Base-by-base conservation (phyloP, 2,329 filamentous ascomycete species). In the Ophiostoma ulmi region DNA sequence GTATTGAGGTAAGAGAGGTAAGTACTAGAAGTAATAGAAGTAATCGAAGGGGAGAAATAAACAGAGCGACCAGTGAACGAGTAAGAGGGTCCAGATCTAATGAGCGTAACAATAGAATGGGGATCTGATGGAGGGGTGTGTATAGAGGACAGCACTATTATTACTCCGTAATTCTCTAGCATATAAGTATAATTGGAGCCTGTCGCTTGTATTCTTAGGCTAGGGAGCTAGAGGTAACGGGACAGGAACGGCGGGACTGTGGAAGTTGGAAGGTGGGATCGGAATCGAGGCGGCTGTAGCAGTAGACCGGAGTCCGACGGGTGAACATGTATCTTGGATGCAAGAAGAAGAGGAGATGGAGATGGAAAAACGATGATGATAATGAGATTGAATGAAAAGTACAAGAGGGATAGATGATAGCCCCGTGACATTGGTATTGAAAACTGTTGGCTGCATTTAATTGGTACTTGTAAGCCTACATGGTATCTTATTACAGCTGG, bases 101-200 rank as follows among this genome's bases (percentile, higher is more conserved):
- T 35, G 61, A 64, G 61, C 61, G 61, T 64, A 64, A 64, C 61
- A 39, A 64, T 64, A 38, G 61, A 64, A 64, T 64, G 58, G 58
- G 22, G 26, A 64, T 13, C 35, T 36, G 17, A 7, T 64, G 35
- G 61, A 64, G 61, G 61, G 31, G 61, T 38, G 61, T 63, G 17
- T 20, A 7, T 63, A 63, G 58, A 55, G 52, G 52, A 55, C 5
- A 26, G 31, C 31, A 31, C 31, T 26, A 26, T 26, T 26, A 58
- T 13, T 13, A 58, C 52, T 55, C 20, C 10, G n/a, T n/a, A 26
- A 55, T 55, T n/a, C 5, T 55, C 26, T 26, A 26, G 26, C 26
- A 26, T 26, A 26, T 2, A 26, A 26, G 26, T 26, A 58, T 58
- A 20, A 48, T 48, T 48, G 44, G 44, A 48, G 44, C 44, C 44